Percentiles rank a stretch among this genome's conserved stretches.
Evolutionary conservation across 2,329 filamentous ascomycete genomes (phyloP).

Genomic region (Cladosporium sp.): DNA sequence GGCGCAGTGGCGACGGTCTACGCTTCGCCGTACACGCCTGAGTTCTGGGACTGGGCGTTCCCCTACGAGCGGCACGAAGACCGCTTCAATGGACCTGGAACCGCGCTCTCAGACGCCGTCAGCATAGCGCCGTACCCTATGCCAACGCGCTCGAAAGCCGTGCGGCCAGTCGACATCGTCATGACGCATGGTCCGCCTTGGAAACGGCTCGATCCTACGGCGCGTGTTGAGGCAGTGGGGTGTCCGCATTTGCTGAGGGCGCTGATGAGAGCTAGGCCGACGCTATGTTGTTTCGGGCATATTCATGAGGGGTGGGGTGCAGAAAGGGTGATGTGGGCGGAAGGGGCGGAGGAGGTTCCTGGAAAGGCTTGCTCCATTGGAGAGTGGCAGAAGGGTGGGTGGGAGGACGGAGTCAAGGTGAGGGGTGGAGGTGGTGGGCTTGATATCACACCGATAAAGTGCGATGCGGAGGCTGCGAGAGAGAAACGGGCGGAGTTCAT

Average conservation of each 20-base stretch:
- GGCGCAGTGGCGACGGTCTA: conserved; percentile 49
- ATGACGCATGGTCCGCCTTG: conserved; percentile 57
- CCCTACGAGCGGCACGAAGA: conserved; percentile 46
- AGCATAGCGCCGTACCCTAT: conserved; percentile 35
- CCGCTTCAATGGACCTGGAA: conserved; percentile 42
- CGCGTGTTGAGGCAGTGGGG: conserved; percentile 39
- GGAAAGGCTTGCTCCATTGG: conserved; percentile 4
- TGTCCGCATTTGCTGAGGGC: conserved; percentile 51
- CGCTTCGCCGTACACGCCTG: conserved; percentile 49
- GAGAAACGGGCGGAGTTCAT: conserved; percentile 30
- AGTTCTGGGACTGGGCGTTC: conserved; percentile 53
- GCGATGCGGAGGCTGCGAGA: conserved; percentile 18
- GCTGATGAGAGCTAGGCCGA: conserved; percentile 44
- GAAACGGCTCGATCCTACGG: conserved; percentile 43
- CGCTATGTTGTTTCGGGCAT: conserved; percentile 57
- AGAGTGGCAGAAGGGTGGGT: conserved; percentile 13
- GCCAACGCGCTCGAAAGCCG: conserved; percentile 29
- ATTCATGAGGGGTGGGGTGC: conserved; percentile 53
- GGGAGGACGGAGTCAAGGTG: background rate
- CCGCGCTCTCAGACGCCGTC: conserved; percentile 25
- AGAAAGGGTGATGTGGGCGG: conserved; percentile 34
- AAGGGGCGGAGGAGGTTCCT: conserved; percentile 19
- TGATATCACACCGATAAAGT: background rate
- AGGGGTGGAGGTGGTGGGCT: background rate
- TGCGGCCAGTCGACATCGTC: conserved; percentile 45